Percentiles rank a stretch among this genome's conserved stretches.
Evolutionary conservation across 306 rosid genomes (phyloP).

Genomic region (Hippophae gyantsensis): DNA sequence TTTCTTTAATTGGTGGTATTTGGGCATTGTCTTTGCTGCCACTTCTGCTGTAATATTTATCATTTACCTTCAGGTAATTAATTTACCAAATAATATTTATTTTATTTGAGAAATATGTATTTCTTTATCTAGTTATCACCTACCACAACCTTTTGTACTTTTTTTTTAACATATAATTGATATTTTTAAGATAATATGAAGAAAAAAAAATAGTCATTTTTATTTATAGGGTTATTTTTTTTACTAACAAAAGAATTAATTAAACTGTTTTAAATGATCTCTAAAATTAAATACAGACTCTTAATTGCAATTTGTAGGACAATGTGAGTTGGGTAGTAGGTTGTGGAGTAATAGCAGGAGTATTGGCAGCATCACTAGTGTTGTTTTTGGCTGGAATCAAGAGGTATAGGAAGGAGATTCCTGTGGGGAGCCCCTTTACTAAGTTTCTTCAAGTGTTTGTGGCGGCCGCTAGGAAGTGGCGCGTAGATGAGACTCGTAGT

Average conservation of each 20-base stretch:
- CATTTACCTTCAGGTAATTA: slow-evolving; percentile 29
- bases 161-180: too few relatives aligned
- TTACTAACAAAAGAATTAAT: too few relatives aligned
- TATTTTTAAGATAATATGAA: too few relatives aligned
- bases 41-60: slow-evolving; percentile 42
- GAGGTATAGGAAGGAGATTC: slow-evolving; percentile 46
- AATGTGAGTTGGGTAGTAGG: slow-evolving; percentile 47
- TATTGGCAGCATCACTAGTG: slow-evolving; percentile 31
- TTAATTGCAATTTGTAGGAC: slow-evolving; percentile 19
- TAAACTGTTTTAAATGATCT: too few relatives aligned
- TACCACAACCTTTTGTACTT: too few relatives aligned
- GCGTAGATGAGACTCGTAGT: background rate
- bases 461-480: slow-evolving; percentile 42
- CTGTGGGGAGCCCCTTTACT: slow-evolving; percentile 51
- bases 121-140: too few relatives aligned
- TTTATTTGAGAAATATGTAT: too few relatives aligned
- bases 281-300: too few relatives aligned
- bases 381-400: slow-evolving; percentile 45
- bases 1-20: slow-evolving; percentile 66
- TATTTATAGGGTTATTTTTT: too few relatives aligned
- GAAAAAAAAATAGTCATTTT: too few relatives aligned
- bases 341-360: slow-evolving; percentile 54
- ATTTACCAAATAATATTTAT: too few relatives aligned
- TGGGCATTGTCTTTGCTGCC: slow-evolving; percentile 38
- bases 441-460: slow-evolving; percentile 35